phyloP scores from a whole-genome alignment of 2,329 filamentous ascomycete genomes.

The Ophiostoma angusticollis region DNA sequence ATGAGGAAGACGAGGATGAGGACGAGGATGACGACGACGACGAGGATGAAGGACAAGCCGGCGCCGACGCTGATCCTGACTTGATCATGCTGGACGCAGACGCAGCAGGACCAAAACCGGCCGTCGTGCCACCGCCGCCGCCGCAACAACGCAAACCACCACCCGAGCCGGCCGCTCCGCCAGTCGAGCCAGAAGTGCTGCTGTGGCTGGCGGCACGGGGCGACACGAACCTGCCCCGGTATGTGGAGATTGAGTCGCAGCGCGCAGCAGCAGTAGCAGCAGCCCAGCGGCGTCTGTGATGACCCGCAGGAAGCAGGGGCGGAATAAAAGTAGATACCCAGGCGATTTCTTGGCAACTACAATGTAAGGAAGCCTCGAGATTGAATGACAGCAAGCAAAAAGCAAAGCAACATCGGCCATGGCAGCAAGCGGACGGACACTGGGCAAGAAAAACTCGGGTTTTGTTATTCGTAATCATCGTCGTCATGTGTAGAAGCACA shows the following conservation, averaged over 20 bases:
- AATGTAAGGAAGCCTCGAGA: too few relatives aligned
- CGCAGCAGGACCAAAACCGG: too few relatives aligned
- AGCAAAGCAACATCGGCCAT: too few relatives aligned
- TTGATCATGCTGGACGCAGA: constrained; percentile 6
- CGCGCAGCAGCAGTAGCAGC: constrained; percentile 6
- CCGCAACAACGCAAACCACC: constrained; percentile 13
- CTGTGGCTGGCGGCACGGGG: constrained; percentile 33
- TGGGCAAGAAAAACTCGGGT: too few relatives aligned
- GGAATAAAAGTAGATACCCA: too few relatives aligned
- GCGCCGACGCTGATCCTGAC: constrained; percentile 10
- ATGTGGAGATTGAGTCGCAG: constrained; percentile 26
- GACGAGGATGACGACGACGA: constrained; percentile 21
- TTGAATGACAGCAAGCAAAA: too few relatives aligned
- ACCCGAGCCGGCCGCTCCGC: constrained; percentile 18
- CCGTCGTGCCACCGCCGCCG: too few relatives aligned
- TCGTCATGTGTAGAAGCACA: constrained; percentile 9
- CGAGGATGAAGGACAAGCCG: constrained; percentile 12
- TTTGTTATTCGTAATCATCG: constrained; percentile 12
- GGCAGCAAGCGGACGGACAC: too few relatives aligned
- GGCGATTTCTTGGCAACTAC: too few relatives aligned
- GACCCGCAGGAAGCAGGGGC: too few relatives aligned
- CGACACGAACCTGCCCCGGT: constrained; percentile 31
- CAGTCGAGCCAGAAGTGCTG: constrained; percentile 32
- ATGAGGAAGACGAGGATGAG: constrained; percentile 36
- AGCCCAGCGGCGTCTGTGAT: constrained; percentile 7